These are phyloP conservation scores for Aspergillus proliferans DNA, from an alignment of 2,329 filamentous ascomycete species.

Conservation along the genomic window DNA sequence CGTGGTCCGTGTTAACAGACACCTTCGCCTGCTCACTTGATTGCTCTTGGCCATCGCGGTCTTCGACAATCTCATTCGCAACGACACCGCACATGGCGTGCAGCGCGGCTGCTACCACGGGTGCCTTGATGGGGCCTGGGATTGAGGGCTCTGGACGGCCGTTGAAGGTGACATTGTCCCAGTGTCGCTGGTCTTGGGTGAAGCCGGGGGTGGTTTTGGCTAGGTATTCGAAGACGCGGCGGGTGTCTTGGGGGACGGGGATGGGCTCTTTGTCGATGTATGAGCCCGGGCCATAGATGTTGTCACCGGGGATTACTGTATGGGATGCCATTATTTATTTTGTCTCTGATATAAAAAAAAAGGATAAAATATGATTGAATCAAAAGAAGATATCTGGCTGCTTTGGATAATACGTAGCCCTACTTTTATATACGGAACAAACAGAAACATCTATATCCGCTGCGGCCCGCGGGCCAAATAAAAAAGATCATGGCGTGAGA, in stretches of 20 bases:
- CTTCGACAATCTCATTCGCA: constrained; percentile 28
- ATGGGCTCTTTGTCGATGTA: constrained; percentile 4
- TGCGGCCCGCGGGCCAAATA: too few species aligned
- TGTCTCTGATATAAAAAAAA: too few species aligned
- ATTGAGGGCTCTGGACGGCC: constrained; percentile 32
- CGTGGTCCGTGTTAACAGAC: constrained; percentile 41
- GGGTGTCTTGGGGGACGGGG: constrained; percentile 20
- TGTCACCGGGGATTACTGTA: background rate
- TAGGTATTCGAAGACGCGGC: constrained; percentile 29
- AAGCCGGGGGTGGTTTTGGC: constrained; percentile 33
- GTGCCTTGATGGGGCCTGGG: constrained; percentile 37
- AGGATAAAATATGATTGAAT: too few species aligned
- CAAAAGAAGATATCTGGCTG: too few species aligned
- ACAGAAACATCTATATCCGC: too few species aligned
- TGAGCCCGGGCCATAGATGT: constrained; percentile 6
- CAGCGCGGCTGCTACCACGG: constrained; percentile 31
- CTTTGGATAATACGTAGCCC: too few species aligned
- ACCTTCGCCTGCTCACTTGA: constrained; percentile 11
- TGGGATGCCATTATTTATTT: too few species aligned
- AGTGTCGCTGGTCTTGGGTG: constrained; percentile 22
- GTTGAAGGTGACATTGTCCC: constrained; percentile 27
- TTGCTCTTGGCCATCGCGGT: constrained; percentile 4
- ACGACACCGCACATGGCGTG: constrained; percentile 36
- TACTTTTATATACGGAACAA: too few species aligned
- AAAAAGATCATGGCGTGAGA: too few species aligned